Conservation (phyloP, 2,329 filamentous ascomycete genomes). For the Nannizziopsis arthrosporioides region DNA sequence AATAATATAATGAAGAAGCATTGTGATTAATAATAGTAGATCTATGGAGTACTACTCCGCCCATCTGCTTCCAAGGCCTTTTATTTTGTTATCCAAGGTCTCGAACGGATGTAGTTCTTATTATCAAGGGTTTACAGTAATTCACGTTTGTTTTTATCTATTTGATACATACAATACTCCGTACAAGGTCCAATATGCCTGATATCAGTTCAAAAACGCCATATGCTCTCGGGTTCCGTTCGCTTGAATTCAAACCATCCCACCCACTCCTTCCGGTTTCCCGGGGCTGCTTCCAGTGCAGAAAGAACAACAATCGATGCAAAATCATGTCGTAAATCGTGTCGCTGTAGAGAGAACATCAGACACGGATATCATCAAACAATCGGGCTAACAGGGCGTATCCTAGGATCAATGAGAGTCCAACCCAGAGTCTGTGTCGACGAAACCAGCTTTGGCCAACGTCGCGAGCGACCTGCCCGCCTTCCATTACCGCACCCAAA, state of each 20-base stretch:
- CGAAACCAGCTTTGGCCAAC: conserved; percentile 73
- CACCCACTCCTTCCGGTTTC: not conserved
- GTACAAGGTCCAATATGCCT: not conserved
- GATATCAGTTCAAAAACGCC: conserved; percentile 1
- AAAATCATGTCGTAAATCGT: not conserved
- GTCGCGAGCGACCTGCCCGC: conserved; percentile 57
- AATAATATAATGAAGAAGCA: too few species aligned
- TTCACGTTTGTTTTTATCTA: too few species aligned
- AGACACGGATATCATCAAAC: conserved; percentile 37
- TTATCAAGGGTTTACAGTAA: too few species aligned
- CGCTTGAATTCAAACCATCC: conserved; percentile 6
- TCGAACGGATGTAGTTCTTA: too few species aligned
- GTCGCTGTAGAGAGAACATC: not conserved
- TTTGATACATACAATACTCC: too few species aligned
- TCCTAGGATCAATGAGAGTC: conserved; percentile 58
- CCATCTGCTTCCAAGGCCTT: too few species aligned
- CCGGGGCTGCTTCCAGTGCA: not conserved
- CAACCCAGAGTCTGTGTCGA: conserved; percentile 65
- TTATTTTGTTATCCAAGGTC: too few species aligned
- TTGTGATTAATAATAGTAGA: too few species aligned
- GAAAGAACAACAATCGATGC: not conserved
- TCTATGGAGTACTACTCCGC: too few species aligned
- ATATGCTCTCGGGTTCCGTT: conserved; percentile 1
- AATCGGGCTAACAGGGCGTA: conserved; percentile 76
- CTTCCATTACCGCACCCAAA: conserved; percentile 60